These are phyloP conservation scores for Pichia insulana DNA, from an alignment of 805 yeast genomes.

Conservation along the genomic window DNA sequence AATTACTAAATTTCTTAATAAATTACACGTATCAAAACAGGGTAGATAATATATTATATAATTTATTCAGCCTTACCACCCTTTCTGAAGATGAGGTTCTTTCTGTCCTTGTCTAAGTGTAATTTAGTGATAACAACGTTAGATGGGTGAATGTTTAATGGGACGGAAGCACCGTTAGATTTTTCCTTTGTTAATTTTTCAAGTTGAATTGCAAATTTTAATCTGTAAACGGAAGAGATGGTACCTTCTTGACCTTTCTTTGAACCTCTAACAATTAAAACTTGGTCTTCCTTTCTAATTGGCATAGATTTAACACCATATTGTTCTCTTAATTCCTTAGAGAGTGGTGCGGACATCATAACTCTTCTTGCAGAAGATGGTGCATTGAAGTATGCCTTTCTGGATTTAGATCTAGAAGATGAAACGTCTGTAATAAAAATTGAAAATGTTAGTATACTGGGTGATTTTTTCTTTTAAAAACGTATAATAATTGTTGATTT, in stretches of 20 bases:
- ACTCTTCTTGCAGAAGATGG: slow-evolving; percentile 93
- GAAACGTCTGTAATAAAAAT: slow-evolving; percentile 71
- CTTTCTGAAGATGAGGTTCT: slow-evolving; percentile 93
- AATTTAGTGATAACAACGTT: slow-evolving; percentile 98
- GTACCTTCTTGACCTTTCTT: slow-evolving; percentile 99
- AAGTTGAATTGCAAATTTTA: slow-evolving; percentile 91
- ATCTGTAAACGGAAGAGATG: slow-evolving; percentile 96
- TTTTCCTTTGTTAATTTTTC: slow-evolving; percentile 97
- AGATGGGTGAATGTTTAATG: slow-evolving; percentile 96
- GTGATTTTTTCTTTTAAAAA: too few relatives aligned
- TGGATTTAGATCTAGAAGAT: slow-evolving; percentile 97
- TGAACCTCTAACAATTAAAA: slow-evolving; percentile 94
- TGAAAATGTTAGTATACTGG: background rate
- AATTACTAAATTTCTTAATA: slow-evolving; percentile 1
- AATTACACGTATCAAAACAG: background rate
- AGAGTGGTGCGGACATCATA: slow-evolving; percentile 95
- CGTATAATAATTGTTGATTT: too few relatives aligned
- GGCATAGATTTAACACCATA: slow-evolving; percentile 94
- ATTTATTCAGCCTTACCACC: slow-evolving; percentile 93
- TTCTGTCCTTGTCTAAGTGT: slow-evolving; percentile 98
- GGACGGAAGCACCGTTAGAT: slow-evolving; percentile 95
- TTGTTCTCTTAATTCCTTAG: slow-evolving; percentile 97
- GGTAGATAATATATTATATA: background rate
- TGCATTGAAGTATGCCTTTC: slow-evolving; percentile 99
- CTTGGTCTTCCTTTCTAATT: slow-evolving; percentile 96